Conservation (phyloP, 176 grass and related monocot species). For the Juncus effusus region DNA sequence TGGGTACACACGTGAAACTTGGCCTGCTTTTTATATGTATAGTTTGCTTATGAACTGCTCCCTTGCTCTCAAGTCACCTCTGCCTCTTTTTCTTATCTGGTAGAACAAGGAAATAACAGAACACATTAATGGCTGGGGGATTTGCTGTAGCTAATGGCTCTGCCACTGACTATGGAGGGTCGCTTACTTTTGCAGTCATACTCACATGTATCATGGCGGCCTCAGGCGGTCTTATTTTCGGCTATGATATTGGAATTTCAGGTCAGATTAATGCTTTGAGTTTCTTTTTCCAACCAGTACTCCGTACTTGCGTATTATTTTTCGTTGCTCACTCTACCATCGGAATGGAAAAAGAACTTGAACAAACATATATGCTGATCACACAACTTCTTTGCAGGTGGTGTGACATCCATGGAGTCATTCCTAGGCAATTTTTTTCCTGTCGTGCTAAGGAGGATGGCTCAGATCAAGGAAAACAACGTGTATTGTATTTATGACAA, state of each 20-base stretch:
- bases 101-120: not conserved
- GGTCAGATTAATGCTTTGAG: slow-evolving; percentile 21
- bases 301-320: not conserved
- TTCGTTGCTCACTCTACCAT: not conserved
- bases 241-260: slow-evolving; percentile 88
- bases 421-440: slow-evolving; percentile 69
- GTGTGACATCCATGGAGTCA: slow-evolving; percentile 61
- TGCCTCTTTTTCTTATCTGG: not conserved
- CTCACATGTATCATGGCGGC: slow-evolving; percentile 72
- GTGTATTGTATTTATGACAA: slow-evolving; percentile 76
- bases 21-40: too few species aligned
- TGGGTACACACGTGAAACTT: too few species aligned
- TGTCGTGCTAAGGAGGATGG: slow-evolving; percentile 41
- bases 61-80: not conserved
- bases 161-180: slow-evolving; percentile 36
- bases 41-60: not conserved
- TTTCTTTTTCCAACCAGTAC: not conserved
- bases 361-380: not conserved
- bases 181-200: slow-evolving; percentile 52
- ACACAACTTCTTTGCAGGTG: slow-evolving; percentile 24
- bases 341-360: too few species aligned
- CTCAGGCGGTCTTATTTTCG: slow-evolving; percentile 85
- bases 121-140: slow-evolving; percentile 42
- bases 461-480: slow-evolving; percentile 25
- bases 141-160: slow-evolving; percentile 19